Evolutionary conservation across 352 stramenopile species (phyloP).

Genomic region (Peronospora destructor): DNA sequence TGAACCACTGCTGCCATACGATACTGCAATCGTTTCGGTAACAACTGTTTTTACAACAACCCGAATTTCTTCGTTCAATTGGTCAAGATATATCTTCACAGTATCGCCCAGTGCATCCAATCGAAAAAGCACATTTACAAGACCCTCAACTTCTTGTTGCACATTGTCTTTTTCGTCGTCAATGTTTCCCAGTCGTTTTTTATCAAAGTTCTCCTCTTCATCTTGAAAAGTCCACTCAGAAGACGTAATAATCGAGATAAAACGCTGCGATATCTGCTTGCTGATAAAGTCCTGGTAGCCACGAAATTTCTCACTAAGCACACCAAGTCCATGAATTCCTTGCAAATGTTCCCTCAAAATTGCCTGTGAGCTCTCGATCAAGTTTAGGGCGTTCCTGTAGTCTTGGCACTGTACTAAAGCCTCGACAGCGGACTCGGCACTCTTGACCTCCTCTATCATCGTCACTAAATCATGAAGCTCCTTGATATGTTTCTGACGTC

Average conservation of each 20-base stretch:
- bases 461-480: constrained; percentile 76
- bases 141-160: constrained; percentile 39
- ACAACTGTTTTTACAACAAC: constrained; percentile 85
- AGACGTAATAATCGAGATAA: constrained; percentile 75
- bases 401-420: constrained; percentile 81
- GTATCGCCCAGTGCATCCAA: constrained; percentile 66
- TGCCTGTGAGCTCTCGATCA: constrained; percentile 67
- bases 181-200: constrained; percentile 20
- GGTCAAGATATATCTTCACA: constrained; percentile 68
- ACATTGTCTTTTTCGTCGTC: constrained; percentile 31
- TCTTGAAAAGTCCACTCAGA: constrained; percentile 77
- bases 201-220: constrained; percentile 27
- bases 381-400: constrained; percentile 67
- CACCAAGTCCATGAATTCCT: constrained; percentile 68
- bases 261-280: constrained; percentile 70
- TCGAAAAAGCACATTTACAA: constrained; percentile 71
- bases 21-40: constrained; percentile 81
- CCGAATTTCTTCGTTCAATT: constrained; percentile 82
- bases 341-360: constrained; percentile 69
- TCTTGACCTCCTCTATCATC: constrained; percentile 83
- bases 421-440: constrained; percentile 73
- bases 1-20: constrained; percentile 27
- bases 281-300: constrained; percentile 68
- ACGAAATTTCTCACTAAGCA: constrained; percentile 67
- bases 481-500: constrained; percentile 70